Percentiles rank a stretch among this genome's conserved stretches.
Conservation (phyloP, 129 eudicot genomes). For the Artemisia annua region DNA sequence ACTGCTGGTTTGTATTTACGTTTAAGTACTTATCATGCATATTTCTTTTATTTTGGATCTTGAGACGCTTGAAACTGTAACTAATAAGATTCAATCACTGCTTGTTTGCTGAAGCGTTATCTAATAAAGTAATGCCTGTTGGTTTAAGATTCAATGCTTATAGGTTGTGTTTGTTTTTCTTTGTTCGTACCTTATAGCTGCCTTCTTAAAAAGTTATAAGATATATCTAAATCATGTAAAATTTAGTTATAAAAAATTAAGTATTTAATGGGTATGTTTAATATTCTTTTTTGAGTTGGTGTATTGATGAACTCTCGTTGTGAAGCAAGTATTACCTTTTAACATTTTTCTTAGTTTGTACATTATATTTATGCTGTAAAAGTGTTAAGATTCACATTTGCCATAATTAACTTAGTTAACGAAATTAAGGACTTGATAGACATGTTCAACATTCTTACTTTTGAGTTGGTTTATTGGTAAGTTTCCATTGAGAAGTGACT, state of each 20-base stretch:
- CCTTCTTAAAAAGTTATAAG: neutral
- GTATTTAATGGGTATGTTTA: neutral
- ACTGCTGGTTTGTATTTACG: neutral
- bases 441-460: neutral
- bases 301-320: neutral
- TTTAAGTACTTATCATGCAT: neutral
- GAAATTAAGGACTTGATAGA: neutral
- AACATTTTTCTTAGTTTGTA: too few species aligned
- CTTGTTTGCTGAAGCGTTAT: neutral
- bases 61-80: neutral
- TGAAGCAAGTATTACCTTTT: neutral
- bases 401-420: too few species aligned
- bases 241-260: too few species aligned
- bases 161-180: neutral
- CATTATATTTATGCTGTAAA: too few species aligned
- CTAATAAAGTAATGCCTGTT: neutral
- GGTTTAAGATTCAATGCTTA: neutral
- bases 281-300: conserved; percentile 9
- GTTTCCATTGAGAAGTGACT: neutral
- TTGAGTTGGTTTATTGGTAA: conserved; percentile 13
- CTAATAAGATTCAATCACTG: neutral
- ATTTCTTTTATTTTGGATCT: neutral
- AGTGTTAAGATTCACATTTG: too few species aligned
- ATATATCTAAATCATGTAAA: too few species aligned
- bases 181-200: neutral